These are phyloP conservation scores for Hawksworthiomyces lignivorus DNA, from an alignment of 2,329 filamentous ascomycete species.

Conservation along the genomic window DNA sequence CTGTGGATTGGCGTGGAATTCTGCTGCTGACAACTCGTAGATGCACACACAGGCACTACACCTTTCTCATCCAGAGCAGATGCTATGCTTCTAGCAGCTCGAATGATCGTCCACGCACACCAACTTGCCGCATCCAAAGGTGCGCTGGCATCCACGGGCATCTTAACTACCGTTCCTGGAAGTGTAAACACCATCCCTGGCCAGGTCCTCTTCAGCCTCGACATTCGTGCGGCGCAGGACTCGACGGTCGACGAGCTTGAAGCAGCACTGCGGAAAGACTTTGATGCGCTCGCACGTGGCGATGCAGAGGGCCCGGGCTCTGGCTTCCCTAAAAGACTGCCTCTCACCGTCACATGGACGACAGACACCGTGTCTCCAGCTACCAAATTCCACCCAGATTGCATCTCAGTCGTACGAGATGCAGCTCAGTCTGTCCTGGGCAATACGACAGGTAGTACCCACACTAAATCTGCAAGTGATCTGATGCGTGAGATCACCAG, in stretches of 20 bases:
- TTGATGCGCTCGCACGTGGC: constrained; percentile 50
- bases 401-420: constrained; percentile 55
- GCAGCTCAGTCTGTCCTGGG: constrained; percentile 52
- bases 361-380: constrained; percentile 56
- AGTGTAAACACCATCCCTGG: constrained; percentile 69
- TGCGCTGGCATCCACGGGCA: constrained; percentile 62
- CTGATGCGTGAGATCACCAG: constrained; percentile 30
- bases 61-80: constrained; percentile 31
- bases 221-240: constrained; percentile 54
- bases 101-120: constrained; percentile 60
- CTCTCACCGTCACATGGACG: constrained; percentile 41
- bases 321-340: constrained; percentile 15
- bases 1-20: too few relatives aligned
- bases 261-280: constrained; percentile 46
- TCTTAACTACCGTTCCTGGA: constrained; percentile 56
- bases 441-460: constrained; percentile 22
- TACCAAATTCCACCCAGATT: constrained; percentile 58
- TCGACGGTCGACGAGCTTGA: constrained; percentile 49
- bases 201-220: constrained; percentile 58
- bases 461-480: constrained; percentile 14
- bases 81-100: constrained; percentile 37
- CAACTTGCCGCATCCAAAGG: constrained; percentile 50
- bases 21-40: constrained; percentile 25
- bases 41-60: constrained; percentile 70
- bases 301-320: constrained; percentile 34